Evolutionary conservation across 2,329 filamentous ascomycete species (phyloP), one percentile per base, ranked within the genome.

Genomic region (Acarospora socialis): DNA sequence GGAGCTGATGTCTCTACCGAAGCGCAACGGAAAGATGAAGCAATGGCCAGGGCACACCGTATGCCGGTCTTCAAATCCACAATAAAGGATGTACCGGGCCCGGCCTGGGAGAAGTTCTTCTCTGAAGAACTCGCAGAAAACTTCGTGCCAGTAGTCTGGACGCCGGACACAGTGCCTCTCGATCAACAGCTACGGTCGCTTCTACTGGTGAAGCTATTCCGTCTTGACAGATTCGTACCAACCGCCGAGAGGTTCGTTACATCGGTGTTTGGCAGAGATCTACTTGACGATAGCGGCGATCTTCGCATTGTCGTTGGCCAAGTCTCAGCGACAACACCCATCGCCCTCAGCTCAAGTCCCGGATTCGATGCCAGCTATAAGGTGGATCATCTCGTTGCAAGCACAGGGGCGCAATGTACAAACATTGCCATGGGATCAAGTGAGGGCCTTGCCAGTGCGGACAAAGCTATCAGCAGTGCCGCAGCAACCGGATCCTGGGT

Each of bases 351-450:
- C 47, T 98, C 90, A 4, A 94, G 80, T 48, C 84, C 87, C 38
- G 90, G 90, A 21, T 98, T 98, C 53, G 90, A 98, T 56, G 92
- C 92, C 33, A 93, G 83, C 53, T 98, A 95, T 73, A 98, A 98
- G 65, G 90, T 98, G 38, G 90, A 98, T 55, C 83, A 77, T 39
- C 67, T 98, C 33, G 92, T 95, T 18, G 82, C 93, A 56, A 73
- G 82, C 43, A 77, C 74, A 54, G 72, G 73, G 37, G 77, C 82
- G 31, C 76, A 72, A 33, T 98, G 90, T 60, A 86, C 84, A 37
- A 94, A 94, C 55, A 94, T 98, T 50, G 92, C 92, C 46, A 98
- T 98, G 90, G 90, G 90, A 50, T 95, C 90, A 27, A 92, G 92
- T 49, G 90, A 98, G 64, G 82, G 84, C 52, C 66, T 92, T 12